phyloP scores from a whole-genome alignment of 2,329 filamentous ascomycete species.

The Seiridium unicorne region DNA sequence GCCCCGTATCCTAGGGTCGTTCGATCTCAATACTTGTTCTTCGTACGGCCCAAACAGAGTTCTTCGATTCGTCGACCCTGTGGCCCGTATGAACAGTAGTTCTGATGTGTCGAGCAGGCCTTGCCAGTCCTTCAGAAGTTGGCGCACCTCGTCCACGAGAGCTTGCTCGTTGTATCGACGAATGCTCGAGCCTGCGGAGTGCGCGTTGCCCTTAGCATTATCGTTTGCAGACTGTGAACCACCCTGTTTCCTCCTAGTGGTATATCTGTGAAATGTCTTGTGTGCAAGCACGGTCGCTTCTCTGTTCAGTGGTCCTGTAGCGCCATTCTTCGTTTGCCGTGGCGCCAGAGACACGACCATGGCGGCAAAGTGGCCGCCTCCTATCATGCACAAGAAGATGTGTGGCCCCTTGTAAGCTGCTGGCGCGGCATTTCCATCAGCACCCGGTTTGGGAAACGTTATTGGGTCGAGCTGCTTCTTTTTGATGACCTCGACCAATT shows the following conservation, averaged over 20 bases:
- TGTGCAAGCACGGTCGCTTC: slow-evolving; percentile 88
- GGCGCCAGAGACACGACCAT: slow-evolving; percentile 92
- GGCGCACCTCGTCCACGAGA: slow-evolving; percentile 82
- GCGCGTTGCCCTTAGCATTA: slow-evolving; percentile 86
- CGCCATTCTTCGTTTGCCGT: slow-evolving; percentile 66
- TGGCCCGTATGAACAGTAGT: slow-evolving; percentile 84
- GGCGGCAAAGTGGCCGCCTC: slow-evolving; percentile 93
- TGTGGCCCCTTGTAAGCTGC: slow-evolving; percentile 71
- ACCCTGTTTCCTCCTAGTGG: slow-evolving; percentile 92
- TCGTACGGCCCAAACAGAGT: slow-evolving; percentile 93
- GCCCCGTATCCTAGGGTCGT: slow-evolving; percentile 76
- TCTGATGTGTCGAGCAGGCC: slow-evolving; percentile 79
- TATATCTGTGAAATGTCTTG: slow-evolving; percentile 98
- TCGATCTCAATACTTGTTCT: slow-evolving; percentile 74
- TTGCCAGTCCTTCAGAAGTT: slow-evolving; percentile 82
- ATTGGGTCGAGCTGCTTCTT: slow-evolving; percentile 75
- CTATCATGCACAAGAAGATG: slow-evolving; percentile 97
- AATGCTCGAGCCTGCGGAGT: slow-evolving; percentile 87
- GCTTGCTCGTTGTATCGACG: slow-evolving; percentile 94
- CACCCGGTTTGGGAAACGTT: slow-evolving; percentile 49
- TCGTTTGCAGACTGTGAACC: slow-evolving; percentile 94
- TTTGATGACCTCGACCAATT: slow-evolving; percentile 66
- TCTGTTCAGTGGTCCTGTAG: slow-evolving; percentile 68
- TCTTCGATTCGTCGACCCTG: slow-evolving; percentile 79
- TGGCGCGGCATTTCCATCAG: slow-evolving; percentile 55